A percentile compares a stretch with the other conserved stretches of the same genome.
Evolutionary conservation across 176 grass and related monocot species (phyloP).

Genomic region (Eleusine indica): DNA sequence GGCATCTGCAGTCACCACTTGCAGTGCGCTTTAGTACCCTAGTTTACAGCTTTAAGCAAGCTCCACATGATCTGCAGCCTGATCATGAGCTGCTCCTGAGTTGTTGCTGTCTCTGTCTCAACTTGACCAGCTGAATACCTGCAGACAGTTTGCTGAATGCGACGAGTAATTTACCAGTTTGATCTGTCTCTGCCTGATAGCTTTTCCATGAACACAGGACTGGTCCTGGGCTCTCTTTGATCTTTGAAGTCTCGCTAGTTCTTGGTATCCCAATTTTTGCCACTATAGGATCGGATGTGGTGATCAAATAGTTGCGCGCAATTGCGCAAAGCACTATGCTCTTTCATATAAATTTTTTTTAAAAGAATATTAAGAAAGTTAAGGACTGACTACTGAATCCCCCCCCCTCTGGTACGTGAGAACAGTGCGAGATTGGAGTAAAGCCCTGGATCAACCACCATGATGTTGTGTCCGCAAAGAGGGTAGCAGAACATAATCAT

Average conservation of each 20-base stretch:
- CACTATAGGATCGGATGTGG: not conserved
- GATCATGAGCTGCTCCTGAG: slow-evolving; percentile 59
- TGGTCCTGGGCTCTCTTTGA: slow-evolving; percentile 30
- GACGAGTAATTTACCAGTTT: slow-evolving; percentile 34
- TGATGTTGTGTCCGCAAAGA: slow-evolving; percentile 56
- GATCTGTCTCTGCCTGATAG: slow-evolving; percentile 38
- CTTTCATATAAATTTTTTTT: not conserved
- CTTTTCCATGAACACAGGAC: slow-evolving; percentile 47
- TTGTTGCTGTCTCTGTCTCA: slow-evolving; percentile 39
- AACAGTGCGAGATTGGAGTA: slow-evolving; percentile 40
- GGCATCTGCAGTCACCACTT: slow-evolving; percentile 39
- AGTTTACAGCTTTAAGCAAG: slow-evolving; percentile 55
- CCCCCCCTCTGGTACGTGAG: not conserved
- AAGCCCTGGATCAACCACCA: slow-evolving; percentile 52
- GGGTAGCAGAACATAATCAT: slow-evolving; percentile 55
- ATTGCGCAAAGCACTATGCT: not conserved
- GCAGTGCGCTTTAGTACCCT: slow-evolving; percentile 35
- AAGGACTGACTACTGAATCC: not conserved
- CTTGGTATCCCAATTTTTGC: not conserved
- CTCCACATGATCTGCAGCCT: slow-evolving; percentile 59
- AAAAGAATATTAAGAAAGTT: slow-evolving; percentile 14
- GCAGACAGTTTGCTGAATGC: slow-evolving; percentile 1
- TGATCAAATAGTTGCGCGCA: slow-evolving; percentile 11
- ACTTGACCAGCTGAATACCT: slow-evolving; percentile 30
- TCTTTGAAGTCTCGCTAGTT: slow-evolving; percentile 2